Conservation (phyloP, 2,329 filamentous ascomycete genomes). For the Trichophyton rubrum region DNA sequence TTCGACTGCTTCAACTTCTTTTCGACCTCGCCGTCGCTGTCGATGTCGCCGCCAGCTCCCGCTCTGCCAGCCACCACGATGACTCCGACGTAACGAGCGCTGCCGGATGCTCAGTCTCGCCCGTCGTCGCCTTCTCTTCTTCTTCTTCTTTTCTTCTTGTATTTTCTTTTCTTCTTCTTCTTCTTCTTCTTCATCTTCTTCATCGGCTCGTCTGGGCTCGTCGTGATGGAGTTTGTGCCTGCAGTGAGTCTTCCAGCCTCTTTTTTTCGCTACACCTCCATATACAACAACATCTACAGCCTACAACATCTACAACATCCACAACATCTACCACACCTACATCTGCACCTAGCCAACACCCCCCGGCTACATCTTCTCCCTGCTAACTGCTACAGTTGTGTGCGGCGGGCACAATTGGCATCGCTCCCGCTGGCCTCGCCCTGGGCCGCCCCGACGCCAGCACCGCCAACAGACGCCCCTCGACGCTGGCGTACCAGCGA, state of each 20-base stretch:
- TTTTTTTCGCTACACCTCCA: neutral
- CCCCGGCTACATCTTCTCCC: no score
- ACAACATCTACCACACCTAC: neutral
- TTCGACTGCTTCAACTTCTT: no score
- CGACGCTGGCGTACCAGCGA: constrained; percentile 6
- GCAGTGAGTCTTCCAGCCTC: constrained; percentile 17
- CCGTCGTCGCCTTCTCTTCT: neutral
- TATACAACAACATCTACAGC: neutral
- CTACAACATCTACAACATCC: neutral
- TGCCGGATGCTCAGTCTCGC: neutral
- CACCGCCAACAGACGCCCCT: constrained; percentile 2
- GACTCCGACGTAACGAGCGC: neutral
- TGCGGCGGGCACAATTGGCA: constrained; percentile 51
- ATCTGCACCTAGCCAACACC: neutral
- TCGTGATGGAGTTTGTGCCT: constrained; percentile 22
- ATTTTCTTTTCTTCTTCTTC: no score
- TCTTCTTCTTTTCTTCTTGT: neutral
- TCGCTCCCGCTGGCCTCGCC: constrained; percentile 47
- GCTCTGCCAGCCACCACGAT: neutral
- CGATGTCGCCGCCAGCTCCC: neutral
- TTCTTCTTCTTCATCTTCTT: no score
- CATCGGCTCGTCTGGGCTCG: neutral
- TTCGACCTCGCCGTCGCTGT: no score
- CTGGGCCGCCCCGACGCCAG: constrained; percentile 39
- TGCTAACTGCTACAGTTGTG: constrained; percentile 39